phyloP scores from a whole-genome alignment of 2,329 filamentous ascomycete species.

The Rutstroemia sp. region DNA sequence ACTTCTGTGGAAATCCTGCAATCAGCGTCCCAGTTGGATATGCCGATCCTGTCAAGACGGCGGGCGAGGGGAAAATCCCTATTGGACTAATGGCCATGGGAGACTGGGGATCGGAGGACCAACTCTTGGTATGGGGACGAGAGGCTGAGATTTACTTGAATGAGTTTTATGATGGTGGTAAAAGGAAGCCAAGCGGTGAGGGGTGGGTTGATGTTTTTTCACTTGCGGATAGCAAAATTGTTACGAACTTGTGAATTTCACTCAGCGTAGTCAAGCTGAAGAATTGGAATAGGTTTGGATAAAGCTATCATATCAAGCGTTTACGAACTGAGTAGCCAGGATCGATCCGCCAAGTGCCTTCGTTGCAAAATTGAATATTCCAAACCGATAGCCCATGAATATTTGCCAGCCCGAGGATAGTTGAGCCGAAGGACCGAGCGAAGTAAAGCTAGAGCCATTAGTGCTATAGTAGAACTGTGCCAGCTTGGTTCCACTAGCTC shows the following conservation, averaged over 20 bases:
- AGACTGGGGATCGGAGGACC: slow-evolving; percentile 61
- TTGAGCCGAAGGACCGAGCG: too few relatives aligned
- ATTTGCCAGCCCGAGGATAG: too few relatives aligned
- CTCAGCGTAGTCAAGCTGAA: too few relatives aligned
- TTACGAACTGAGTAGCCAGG: background rate
- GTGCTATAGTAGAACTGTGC: too few relatives aligned
- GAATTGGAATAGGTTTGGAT: too few relatives aligned
- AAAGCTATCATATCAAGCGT: too few relatives aligned
- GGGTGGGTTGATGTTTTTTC: slow-evolving; percentile 51
- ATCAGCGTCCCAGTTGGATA: slow-evolving; percentile 71
- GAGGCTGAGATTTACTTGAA: slow-evolving; percentile 50
- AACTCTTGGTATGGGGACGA: slow-evolving; percentile 49
- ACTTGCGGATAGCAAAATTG: slow-evolving; percentile 27
- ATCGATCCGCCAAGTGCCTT: background rate
- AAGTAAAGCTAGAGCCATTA: too few relatives aligned
- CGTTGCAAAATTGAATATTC: too few relatives aligned
- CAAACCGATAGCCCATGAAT: too few relatives aligned
- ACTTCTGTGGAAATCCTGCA: slow-evolving; percentile 71
- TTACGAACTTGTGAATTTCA: background rate
- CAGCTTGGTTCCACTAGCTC: too few relatives aligned
- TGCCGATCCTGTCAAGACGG: slow-evolving; percentile 28
- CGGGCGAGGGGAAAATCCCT: slow-evolving; percentile 48
- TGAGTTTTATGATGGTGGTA: slow-evolving; percentile 39
- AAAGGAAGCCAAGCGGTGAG: slow-evolving; percentile 40
- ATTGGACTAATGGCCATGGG: slow-evolving; percentile 56